A percentile compares a stretch with the other conserved stretches of the same genome.
phyloP scores from a whole-genome alignment of 78 protist species.

The Planoprotostelium fungivorum region DNA sequence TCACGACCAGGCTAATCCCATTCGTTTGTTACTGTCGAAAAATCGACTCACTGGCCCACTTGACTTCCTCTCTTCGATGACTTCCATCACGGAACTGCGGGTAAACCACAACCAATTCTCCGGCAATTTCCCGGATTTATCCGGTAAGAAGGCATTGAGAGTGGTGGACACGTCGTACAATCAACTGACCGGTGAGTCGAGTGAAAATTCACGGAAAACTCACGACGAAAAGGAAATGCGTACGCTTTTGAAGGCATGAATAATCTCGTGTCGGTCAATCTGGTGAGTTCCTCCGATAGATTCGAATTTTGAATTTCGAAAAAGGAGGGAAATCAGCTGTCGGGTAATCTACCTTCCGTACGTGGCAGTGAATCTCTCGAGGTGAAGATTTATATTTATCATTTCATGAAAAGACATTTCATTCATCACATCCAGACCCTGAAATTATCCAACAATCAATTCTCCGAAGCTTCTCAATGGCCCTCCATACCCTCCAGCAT shows the following conservation, averaged over 20 bases:
- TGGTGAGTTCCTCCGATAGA: too few species aligned
- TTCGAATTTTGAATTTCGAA: too few species aligned
- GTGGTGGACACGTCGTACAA: neutral
- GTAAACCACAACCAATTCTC: neutral
- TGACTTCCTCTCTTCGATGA: neutral
- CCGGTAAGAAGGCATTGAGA: neutral
- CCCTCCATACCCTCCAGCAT: too few species aligned
- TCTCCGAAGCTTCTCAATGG: neutral
- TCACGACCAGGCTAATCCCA: neutral
- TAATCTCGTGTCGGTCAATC: too few species aligned
- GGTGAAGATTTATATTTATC: neutral
- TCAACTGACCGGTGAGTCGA: neutral
- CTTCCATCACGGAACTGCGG: neutral
- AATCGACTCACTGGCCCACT: neutral
- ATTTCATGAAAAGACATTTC: too few species aligned
- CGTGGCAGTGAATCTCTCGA: neutral
- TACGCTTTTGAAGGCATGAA: neutral
- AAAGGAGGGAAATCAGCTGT: neutral
- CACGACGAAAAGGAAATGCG: neutral
- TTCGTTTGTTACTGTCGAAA: neutral
- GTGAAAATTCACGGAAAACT: neutral
- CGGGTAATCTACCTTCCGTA: neutral
- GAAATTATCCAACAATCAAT: neutral
- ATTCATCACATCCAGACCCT: neutral
- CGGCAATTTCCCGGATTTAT: neutral